Conservation (phyloP, 345 rosid genomes). For the Citrus cavaleriei region DNA sequence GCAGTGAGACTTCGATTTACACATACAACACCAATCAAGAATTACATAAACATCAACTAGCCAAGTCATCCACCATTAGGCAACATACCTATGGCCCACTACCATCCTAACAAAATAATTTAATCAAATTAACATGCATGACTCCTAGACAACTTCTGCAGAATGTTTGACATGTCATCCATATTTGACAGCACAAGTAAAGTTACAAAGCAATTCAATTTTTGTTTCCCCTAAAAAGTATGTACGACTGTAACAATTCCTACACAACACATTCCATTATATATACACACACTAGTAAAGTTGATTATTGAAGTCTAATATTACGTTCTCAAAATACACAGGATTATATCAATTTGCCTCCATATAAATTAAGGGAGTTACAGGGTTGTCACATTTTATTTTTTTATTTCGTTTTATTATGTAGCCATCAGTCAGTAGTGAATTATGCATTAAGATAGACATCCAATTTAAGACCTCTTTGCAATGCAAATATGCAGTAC, state of each 20-base stretch:
- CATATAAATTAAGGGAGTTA: not conserved
- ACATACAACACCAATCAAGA: not conserved
- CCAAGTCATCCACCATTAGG: not conserved
- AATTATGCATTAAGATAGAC: not conserved
- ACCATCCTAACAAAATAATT: not conserved
- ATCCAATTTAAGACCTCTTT: not conserved
- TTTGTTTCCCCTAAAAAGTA: not conserved
- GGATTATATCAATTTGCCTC: not conserved
- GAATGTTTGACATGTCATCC: not conserved
- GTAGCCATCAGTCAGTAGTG: not conserved
- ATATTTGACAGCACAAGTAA: not conserved
- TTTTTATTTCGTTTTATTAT: not conserved
- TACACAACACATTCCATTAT: not conserved
- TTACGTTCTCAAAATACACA: not conserved
- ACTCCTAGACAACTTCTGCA: not conserved
- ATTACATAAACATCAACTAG: not conserved
- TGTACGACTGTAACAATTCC: not conserved
- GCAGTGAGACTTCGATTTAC: not conserved
- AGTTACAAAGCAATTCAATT: not conserved
- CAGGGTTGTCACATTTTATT: too few species aligned
- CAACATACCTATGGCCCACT: not conserved
- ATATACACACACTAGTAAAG: not conserved
- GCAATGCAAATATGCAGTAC: not conserved
- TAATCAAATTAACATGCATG: not conserved
- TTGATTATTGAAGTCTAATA: not conserved